phyloP scores from a whole-genome alignment of 2,329 filamentous ascomycete species.

The Fusarium sulawesiense region DNA sequence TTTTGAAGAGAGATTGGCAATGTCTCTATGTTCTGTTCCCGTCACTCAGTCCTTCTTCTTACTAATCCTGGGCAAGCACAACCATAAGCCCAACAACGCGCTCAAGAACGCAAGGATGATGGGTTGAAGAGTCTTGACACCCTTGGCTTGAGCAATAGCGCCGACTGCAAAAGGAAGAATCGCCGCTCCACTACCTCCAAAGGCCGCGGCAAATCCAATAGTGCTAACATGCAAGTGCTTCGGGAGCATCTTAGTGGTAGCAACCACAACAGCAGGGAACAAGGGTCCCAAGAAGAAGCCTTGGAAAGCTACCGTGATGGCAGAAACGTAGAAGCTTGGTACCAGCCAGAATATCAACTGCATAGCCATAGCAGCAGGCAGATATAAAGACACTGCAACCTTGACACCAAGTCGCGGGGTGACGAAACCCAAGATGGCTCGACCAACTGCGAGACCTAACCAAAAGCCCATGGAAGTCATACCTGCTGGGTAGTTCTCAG shows the following conservation, averaged over 20 bases:
- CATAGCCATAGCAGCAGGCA: constrained; percentile 71
- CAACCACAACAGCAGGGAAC: constrained; percentile 78
- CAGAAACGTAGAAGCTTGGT: constrained; percentile 79
- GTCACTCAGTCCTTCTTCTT: constrained; percentile 53
- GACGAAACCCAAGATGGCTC: constrained; percentile 77
- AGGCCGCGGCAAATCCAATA: constrained; percentile 81
- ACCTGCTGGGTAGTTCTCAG: constrained; percentile 73
- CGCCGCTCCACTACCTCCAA: constrained; percentile 79
- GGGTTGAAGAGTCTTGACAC: constrained; percentile 67
- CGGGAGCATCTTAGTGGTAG: constrained; percentile 76
- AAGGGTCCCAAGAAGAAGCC: constrained; percentile 85
- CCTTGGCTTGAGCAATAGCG: constrained; percentile 69
- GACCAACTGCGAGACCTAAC: constrained; percentile 80
- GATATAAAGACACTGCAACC: constrained; percentile 68
- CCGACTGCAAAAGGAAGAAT: constrained; percentile 74
- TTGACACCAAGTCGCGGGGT: constrained; percentile 79
- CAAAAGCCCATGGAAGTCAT: constrained; percentile 85
- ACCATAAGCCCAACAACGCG: constrained; percentile 59
- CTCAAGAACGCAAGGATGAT: constrained; percentile 64
- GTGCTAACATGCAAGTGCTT: constrained; percentile 78
- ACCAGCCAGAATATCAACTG: constrained; percentile 86
- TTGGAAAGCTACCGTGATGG: constrained; percentile 75
- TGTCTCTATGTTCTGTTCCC: background rate
- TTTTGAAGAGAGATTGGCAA: background rate
- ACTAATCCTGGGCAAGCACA: constrained; percentile 56